Conservation (phyloP, 768 basidiomycete species). For the Asterophora lycoperdoides region DNA sequence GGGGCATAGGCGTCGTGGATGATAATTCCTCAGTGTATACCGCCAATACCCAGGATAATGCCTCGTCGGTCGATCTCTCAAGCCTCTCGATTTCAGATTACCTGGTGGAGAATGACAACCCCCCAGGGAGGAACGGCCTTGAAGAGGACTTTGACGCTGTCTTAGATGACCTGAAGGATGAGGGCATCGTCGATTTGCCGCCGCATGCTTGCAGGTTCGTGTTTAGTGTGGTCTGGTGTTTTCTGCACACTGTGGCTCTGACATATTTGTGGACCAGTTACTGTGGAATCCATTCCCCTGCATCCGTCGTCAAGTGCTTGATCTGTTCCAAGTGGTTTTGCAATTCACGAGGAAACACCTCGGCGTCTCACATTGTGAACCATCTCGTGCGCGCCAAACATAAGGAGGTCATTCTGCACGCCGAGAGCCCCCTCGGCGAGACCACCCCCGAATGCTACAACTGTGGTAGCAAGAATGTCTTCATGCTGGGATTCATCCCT, state of each 20-base stretch:
- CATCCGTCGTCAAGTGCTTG: conserved; percentile 94
- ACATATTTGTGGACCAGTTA: conserved; percentile 52
- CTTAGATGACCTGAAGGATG: conserved; percentile 85
- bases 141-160: conserved; percentile 91
- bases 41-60: conserved; percentile 57
- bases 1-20: conserved; percentile 68
- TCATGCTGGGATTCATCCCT: conserved; percentile 98
- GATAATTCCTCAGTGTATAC: conserved; percentile 82
- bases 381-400: conserved; percentile 99
- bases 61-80: conserved; percentile 61
- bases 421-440: conserved; percentile 92
- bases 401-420: conserved; percentile 96
- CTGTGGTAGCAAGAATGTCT: conserved; percentile 98
- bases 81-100: conserved; percentile 58
- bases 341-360: conserved; percentile 96
- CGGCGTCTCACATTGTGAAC: conserved; percentile 98
- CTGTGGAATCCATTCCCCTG: conserved; percentile 96
- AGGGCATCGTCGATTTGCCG: conserved; percentile 71
- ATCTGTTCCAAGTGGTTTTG: conserved; percentile 97
- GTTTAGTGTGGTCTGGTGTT: conserved; percentile 4
- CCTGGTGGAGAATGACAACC: conserved; percentile 38
- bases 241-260: conserved; percentile 10
- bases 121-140: conserved; percentile 30
- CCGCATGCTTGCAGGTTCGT: conserved; percentile 93
- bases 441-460: conserved; percentile 99